Evolutionary conservation across 2,329 filamentous ascomycete species (phyloP).

Genomic region (Aspergillus felis): DNA sequence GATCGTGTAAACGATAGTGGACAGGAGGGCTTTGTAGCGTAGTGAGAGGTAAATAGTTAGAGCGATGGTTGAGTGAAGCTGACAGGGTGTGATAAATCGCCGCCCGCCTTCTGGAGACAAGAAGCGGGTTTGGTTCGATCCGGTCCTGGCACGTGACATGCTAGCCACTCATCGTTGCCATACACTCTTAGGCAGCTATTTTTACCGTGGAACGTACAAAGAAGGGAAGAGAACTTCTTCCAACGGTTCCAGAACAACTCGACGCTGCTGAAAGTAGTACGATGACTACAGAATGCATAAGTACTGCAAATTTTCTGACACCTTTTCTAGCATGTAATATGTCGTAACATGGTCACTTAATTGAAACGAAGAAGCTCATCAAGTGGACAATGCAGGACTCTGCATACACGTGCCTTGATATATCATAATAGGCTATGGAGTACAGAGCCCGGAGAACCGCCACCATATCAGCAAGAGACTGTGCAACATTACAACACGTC

Average conservation of each 20-base stretch:
- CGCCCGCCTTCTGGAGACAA: conserved; percentile 22
- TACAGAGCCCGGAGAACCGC: too few species aligned
- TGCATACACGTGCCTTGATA: neutral
- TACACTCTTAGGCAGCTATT: conserved; percentile 16
- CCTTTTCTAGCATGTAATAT: too few species aligned
- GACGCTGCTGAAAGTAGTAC: neutral
- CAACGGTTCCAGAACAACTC: neutral
- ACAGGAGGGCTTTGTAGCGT: conserved; percentile 5
- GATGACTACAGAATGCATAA: conserved; percentile 23
- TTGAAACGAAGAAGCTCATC: too few species aligned
- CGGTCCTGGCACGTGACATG: conserved; percentile 22
- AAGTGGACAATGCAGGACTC: too few species aligned
- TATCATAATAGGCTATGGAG: neutral
- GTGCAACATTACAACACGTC: neutral
- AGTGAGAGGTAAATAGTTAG: conserved; percentile 1
- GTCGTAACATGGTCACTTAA: neutral
- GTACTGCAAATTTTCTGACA: neutral
- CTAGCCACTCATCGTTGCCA: conserved; percentile 9
- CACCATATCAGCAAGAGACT: neutral
- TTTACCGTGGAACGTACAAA: conserved; percentile 2
- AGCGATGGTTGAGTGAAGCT: conserved; percentile 18
- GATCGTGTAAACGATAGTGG: neutral
- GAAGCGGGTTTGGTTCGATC: conserved; percentile 21
- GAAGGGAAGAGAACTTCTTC: neutral
- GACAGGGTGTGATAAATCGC: conserved; percentile 24